Conservation (phyloP, 2,329 filamentous ascomycete species). For the Eutypella sp. region DNA sequence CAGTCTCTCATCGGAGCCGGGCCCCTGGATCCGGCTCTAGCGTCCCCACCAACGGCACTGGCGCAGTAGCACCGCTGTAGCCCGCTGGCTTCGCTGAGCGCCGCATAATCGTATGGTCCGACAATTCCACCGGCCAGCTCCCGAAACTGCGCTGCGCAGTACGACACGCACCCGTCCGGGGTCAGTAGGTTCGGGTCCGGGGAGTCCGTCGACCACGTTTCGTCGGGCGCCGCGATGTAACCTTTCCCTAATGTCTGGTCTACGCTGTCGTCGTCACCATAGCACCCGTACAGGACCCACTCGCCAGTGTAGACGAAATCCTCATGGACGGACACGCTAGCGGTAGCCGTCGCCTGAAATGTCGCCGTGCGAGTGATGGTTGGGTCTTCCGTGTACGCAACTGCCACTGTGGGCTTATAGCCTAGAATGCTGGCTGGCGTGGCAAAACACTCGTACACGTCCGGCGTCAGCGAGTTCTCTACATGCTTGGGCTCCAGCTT, state of each 20-base stretch:
- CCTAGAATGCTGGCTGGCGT: constrained; percentile 8
- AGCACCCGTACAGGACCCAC: constrained; percentile 15
- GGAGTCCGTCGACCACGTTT: not conserved
- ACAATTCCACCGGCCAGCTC: too few species aligned
- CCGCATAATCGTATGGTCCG: constrained; percentile 4
- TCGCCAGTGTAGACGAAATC: too few species aligned
- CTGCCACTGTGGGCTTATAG: constrained; percentile 1
- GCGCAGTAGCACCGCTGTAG: constrained; percentile 5
- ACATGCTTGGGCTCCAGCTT: constrained; percentile 2
- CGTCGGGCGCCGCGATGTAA: not conserved
- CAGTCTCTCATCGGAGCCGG: constrained; percentile 9
- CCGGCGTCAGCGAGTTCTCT: not conserved
- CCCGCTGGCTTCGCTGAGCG: constrained; percentile 2
- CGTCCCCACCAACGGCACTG: not conserved
- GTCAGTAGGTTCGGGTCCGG: too few species aligned
- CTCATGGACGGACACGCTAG: constrained; percentile 1
- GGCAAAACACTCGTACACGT: constrained; percentile 16
- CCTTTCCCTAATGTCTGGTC: not conserved
- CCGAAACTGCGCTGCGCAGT: constrained; percentile 3
- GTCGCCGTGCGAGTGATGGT: constrained; percentile 10
- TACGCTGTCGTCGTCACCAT: constrained; percentile 1
- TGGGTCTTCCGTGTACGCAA: constrained; percentile 1
- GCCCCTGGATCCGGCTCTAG: not conserved
- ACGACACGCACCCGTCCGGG: not conserved
- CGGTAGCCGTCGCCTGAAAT: constrained; percentile 13